phyloP scores from a whole-genome alignment of 202 grass and related monocot genomes.

The Carex sylvatica region DNA sequence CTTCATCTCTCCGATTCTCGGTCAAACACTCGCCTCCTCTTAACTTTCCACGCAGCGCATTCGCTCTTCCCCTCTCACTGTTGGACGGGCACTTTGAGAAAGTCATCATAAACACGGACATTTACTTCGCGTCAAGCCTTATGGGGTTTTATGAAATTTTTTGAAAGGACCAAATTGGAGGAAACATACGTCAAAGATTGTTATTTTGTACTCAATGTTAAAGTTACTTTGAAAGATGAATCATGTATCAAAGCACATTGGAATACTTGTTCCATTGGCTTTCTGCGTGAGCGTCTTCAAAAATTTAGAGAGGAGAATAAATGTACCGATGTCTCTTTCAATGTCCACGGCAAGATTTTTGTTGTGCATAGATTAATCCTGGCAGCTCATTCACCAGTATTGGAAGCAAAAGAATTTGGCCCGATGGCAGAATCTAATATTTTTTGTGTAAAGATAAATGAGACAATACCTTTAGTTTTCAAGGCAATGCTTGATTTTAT shows the following conservation, averaged over 20 bases:
- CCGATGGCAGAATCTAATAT: background rate
- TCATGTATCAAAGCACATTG: background rate
- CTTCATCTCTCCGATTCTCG: too few species aligned
- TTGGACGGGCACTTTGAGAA: background rate
- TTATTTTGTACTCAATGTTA: background rate
- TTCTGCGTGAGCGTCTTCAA: background rate
- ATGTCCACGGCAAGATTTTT: background rate
- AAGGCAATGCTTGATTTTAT: constrained; percentile 7
- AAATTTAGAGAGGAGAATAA: background rate
- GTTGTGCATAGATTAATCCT: background rate
- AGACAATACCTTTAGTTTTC: background rate
- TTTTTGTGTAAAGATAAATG: background rate
- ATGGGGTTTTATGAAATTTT: background rate
- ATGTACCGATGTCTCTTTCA: background rate
- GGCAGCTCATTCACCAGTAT: background rate
- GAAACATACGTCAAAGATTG: background rate
- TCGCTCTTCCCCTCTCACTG: background rate
- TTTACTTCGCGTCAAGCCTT: background rate
- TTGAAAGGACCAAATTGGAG: background rate
- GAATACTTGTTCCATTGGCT: background rate
- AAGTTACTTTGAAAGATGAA: background rate
- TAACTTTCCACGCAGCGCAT: too few species aligned
- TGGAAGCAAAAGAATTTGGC: background rate
- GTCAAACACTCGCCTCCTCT: too few species aligned
- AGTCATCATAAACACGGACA: background rate